Evolutionary conservation across 148 eudicot species (phyloP).

Genomic region (Amaranthus hypochondriacus): DNA sequence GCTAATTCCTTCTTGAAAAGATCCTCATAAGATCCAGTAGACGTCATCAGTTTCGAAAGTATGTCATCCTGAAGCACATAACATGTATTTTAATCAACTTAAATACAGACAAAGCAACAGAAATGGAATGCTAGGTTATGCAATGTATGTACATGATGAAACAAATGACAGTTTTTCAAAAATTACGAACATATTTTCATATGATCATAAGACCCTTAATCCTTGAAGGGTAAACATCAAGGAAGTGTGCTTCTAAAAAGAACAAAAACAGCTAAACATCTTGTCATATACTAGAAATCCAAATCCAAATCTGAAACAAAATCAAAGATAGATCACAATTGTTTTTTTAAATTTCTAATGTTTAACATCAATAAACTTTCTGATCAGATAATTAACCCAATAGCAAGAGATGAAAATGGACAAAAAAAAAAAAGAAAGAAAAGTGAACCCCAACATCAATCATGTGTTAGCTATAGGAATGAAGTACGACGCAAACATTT

Average conservation of each 20-base stretch:
- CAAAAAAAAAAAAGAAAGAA: not conserved
- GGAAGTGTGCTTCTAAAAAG: not conserved
- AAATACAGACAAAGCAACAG: not conserved
- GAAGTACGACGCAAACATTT: constrained; percentile 10
- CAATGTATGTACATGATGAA: not conserved
- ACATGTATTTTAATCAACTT: constrained; percentile 17
- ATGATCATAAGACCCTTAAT: not conserved
- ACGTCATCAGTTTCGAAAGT: constrained; percentile 91
- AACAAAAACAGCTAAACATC: not conserved
- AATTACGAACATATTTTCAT: too few relatives aligned
- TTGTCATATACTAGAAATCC: not conserved
- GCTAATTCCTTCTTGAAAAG: constrained; percentile 88
- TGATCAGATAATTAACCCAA: not conserved
- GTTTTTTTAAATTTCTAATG: too few relatives aligned
- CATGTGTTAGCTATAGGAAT: not conserved
- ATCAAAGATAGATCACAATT: not conserved
- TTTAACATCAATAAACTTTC: not conserved
- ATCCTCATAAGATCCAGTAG: constrained; percentile 91
- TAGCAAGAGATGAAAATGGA: not conserved
- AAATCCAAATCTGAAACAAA: not conserved
- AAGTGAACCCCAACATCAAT: not conserved
- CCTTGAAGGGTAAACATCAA: not conserved
- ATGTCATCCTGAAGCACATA: constrained; percentile 73
- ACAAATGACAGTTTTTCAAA: not conserved
- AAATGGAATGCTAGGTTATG: constrained; percentile 4